phyloP scores from a whole-genome alignment of 345 rosid genomes.

The Eucalyptus fibrosa region DNA sequence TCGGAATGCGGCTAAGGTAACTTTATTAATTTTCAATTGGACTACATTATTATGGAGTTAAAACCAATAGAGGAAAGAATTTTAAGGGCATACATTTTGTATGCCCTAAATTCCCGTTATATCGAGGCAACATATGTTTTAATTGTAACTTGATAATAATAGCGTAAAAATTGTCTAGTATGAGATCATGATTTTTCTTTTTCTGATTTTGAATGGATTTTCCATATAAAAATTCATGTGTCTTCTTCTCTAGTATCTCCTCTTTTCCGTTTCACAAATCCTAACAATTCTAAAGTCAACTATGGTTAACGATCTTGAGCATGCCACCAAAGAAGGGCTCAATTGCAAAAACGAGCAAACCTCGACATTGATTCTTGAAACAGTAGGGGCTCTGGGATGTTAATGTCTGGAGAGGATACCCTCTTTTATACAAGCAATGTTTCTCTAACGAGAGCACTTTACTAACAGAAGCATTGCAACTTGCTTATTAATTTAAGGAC shows the following conservation, averaged over 20 bases:
- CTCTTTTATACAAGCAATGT: background rate
- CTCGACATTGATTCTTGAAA: background rate
- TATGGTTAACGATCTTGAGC: background rate
- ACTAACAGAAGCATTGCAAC: background rate
- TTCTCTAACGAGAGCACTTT: background rate
- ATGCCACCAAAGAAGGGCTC: background rate
- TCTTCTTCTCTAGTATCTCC: too few relatives aligned
- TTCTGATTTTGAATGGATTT: background rate
- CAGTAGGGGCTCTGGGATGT: background rate
- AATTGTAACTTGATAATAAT: background rate
- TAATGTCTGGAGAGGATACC: background rate
- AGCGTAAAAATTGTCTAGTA: background rate
- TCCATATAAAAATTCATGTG: background rate
- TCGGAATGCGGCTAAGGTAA: background rate
- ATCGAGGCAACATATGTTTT: background rate
- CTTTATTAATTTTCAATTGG: background rate
- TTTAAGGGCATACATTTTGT: background rate
- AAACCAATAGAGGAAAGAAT: background rate
- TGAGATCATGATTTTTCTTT: background rate
- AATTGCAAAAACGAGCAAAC: background rate
- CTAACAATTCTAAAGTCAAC: background rate
- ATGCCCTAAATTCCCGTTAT: accelerated
- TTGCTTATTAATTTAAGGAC: background rate
- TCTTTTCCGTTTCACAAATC: background rate
- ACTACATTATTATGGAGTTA: background rate